Evolutionary conservation across 2,329 filamentous ascomycete species (phyloP).

Genomic region (Pseudogymnoascus sp.): DNA sequence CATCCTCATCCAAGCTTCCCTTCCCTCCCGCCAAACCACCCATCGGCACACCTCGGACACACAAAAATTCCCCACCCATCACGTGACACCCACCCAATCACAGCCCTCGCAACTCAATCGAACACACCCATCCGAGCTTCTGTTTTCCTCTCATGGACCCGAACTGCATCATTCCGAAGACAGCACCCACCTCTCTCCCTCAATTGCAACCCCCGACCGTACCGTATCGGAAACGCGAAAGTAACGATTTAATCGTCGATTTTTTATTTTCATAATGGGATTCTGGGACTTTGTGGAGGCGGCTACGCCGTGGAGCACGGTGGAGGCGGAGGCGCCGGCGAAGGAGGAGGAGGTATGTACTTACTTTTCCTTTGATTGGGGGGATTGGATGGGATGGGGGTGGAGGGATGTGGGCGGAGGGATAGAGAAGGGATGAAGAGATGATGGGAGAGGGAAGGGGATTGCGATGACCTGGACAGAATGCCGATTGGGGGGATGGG

Average conservation of each 20-base stretch:
- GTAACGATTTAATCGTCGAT: background rate
- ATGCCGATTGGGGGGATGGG: background rate
- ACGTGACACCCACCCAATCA: background rate
- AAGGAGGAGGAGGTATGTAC: constrained; percentile 36
- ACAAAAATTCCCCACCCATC: background rate
- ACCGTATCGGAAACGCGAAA: background rate
- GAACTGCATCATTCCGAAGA: background rate
- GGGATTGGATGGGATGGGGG: background rate
- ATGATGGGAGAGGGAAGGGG: background rate
- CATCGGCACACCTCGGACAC: background rate
- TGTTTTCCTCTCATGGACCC: background rate
- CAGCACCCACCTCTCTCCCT: background rate
- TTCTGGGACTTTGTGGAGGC: constrained; percentile 58
- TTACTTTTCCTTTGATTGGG: constrained; percentile 12
- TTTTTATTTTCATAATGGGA: constrained; percentile 42
- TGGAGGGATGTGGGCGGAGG: background rate
- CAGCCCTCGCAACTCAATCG: background rate
- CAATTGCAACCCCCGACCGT: background rate
- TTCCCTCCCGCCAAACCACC: background rate
- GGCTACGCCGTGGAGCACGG: constrained; percentile 56
- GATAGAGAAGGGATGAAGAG: background rate
- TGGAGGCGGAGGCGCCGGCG: constrained; percentile 50
- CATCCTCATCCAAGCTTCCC: background rate
- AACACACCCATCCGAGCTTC: background rate
- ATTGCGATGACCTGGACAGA: background rate